Percentiles rank a stretch among this genome's conserved stretches.
These are phyloP conservation scores for Diophrys sp. DNA, from an alignment of 73 alveolate species.

Conservation along the genomic window DNA sequence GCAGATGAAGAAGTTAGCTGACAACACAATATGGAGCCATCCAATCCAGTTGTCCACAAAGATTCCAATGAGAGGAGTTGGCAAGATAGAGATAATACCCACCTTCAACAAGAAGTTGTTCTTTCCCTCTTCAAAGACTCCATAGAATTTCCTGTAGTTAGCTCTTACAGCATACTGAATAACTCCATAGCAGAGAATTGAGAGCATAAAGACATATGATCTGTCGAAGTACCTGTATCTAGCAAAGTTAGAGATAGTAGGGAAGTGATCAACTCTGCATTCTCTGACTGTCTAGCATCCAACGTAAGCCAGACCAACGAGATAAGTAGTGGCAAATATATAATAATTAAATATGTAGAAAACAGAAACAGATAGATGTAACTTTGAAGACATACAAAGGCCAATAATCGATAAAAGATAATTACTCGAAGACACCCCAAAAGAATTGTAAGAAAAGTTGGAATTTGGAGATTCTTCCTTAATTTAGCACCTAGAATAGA, in stretches of 20 bases:
- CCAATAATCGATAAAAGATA: too few species aligned
- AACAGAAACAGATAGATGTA: too few species aligned
- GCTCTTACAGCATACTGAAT: neutral
- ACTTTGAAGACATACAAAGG: too few species aligned
- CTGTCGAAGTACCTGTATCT: conserved; percentile 11
- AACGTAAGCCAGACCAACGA: neutral
- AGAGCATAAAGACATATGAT: neutral
- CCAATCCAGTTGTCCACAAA: neutral
- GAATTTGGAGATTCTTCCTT: too few species aligned
- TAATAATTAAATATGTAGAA: too few species aligned
- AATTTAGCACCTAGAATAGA: too few species aligned
- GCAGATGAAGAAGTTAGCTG: neutral
- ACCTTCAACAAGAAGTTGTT: neutral
- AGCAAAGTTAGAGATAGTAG: neutral
- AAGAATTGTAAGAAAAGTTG: too few species aligned
- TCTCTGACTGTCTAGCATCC: neutral
- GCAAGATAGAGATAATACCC: neutral
- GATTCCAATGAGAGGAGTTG: conserved; percentile 1
- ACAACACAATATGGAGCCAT: conserved; percentile 1
- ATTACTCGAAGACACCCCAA: too few species aligned
- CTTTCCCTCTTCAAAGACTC: neutral
- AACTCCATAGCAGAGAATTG: neutral
- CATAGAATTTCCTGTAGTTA: neutral
- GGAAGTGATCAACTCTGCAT: neutral
- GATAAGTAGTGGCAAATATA: neutral